Conservation (phyloP, 1,284 basidiomycete species). For the Cystobasidiaceae sp. region DNA sequence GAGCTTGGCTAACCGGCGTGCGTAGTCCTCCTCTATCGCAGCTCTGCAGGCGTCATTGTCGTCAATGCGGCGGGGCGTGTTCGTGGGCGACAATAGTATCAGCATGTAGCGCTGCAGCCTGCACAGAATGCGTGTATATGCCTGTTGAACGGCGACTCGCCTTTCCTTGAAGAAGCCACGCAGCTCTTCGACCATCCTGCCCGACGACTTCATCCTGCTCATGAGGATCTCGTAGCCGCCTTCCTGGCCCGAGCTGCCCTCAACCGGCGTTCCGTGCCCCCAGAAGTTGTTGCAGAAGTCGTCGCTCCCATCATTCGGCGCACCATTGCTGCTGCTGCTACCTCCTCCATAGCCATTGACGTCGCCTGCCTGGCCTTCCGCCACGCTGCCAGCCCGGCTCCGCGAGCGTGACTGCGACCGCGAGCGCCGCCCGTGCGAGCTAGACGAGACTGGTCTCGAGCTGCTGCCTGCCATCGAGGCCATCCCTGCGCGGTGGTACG, state of each 20-base stretch:
- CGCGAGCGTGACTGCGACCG: slow-evolving; percentile 29
- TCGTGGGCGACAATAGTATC: slow-evolving; percentile 1
- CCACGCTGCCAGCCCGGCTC: slow-evolving; percentile 4
- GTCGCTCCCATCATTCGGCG: not conserved
- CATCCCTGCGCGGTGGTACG: not conserved
- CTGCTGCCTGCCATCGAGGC: slow-evolving; percentile 6
- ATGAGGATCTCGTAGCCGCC: slow-evolving; percentile 85
- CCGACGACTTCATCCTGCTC: slow-evolving; percentile 75
- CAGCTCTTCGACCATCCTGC: slow-evolving; percentile 83
- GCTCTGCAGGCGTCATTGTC: slow-evolving; percentile 29
- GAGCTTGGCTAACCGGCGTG: slow-evolving; percentile 76
- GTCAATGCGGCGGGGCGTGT: not conserved
- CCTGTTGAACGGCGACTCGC: slow-evolving; percentile 49
- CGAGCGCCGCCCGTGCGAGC: slow-evolving; percentile 17
- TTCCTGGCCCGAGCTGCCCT: slow-evolving; percentile 51
- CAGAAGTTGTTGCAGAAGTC: slow-evolving; percentile 96
- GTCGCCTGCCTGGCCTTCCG: slow-evolving; percentile 2
- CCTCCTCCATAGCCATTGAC: slow-evolving; percentile 5
- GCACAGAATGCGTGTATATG: too few relatives aligned
- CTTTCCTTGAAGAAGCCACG: slow-evolving; percentile 82
- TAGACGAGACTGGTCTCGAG: slow-evolving; percentile 8
- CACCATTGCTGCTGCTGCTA: slow-evolving; percentile 16
- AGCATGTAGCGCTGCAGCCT: slow-evolving; percentile 9
- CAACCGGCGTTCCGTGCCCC: slow-evolving; percentile 55
- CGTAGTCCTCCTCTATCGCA: slow-evolving; percentile 87